A percentile compares a stretch with the other conserved stretches of the same genome.
phyloP scores from a whole-genome alignment of 192 early-diverging fungal genomes.

The Linderina pennispora region DNA sequence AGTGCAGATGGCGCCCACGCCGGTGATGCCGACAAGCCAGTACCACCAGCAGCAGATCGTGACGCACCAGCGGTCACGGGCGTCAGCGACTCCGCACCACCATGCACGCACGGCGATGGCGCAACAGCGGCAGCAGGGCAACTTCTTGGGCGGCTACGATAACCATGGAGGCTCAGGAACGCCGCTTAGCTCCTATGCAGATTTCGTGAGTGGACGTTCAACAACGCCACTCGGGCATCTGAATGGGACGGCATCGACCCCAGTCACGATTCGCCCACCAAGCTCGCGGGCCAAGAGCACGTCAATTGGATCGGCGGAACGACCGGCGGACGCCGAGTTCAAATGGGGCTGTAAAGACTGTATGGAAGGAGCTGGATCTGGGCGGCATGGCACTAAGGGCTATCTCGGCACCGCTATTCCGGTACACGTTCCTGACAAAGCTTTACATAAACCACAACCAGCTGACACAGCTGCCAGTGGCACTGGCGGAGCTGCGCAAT shows the following conservation, averaged over 20 bases:
- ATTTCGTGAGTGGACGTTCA: conserved; percentile 38
- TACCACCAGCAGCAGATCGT: conserved; percentile 74
- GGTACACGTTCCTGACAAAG: conserved; percentile 80
- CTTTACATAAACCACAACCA: conserved; percentile 97
- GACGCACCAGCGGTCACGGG: conserved; percentile 64
- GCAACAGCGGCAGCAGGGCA: conserved; percentile 58
- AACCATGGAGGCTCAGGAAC: conserved; percentile 33
- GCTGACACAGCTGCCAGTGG: conserved; percentile 66
- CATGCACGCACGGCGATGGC: conserved; percentile 86
- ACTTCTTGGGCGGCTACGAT: conserved; percentile 24
- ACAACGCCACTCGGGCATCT: conserved; percentile 40
- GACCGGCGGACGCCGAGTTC: conserved; percentile 39
- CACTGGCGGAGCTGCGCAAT: conserved; percentile 58
- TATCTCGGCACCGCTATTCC: conserved; percentile 67
- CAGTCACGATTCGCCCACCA: conserved; percentile 36
- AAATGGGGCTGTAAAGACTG: conserved; percentile 10
- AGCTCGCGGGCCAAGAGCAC: conserved; percentile 43
- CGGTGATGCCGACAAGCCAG: conserved; percentile 46
- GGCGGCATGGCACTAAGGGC: conserved; percentile 94
- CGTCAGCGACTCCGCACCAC: conserved; percentile 76
- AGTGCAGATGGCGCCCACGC: conserved; percentile 47
- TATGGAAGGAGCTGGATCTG: conserved; percentile 85
- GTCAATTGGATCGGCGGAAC: conserved; percentile 32
- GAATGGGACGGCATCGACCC: conserved; percentile 33
- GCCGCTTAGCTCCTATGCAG: conserved; percentile 44